Conservation (phyloP, 2,329 filamentous ascomycete species). For the Aspergillus sp. region DNA sequence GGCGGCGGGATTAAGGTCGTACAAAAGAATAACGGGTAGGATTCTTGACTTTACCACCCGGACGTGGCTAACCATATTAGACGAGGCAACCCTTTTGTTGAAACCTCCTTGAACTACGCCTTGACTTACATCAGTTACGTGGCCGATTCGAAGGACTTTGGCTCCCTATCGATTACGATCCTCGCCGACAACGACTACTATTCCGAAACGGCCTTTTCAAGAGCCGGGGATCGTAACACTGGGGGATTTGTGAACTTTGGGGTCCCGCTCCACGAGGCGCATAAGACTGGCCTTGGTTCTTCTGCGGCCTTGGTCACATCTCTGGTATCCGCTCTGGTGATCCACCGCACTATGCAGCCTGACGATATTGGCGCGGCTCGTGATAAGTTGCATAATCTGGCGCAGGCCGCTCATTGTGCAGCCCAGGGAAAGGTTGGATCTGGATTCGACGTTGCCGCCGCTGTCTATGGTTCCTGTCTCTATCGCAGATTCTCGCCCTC, state of each 20-base stretch:
- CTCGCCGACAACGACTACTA: constrained; percentile 97
- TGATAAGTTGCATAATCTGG: constrained; percentile 79
- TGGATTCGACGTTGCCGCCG: constrained; percentile 91
- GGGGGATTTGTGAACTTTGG: constrained; percentile 72
- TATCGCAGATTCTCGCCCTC: constrained; percentile 90
- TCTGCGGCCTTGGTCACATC: constrained; percentile 92
- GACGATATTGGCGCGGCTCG: constrained; percentile 51
- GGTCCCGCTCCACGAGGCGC: constrained; percentile 71
- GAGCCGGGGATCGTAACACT: constrained; percentile 26
- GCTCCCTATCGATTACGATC: constrained; percentile 75
- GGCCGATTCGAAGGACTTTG: constrained; percentile 56
- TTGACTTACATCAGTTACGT: constrained; percentile 71
- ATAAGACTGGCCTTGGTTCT: constrained; percentile 95
- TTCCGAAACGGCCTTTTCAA: constrained; percentile 62
- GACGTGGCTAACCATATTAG: constrained; percentile 34
- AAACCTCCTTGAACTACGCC: constrained; percentile 84
- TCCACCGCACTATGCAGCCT: constrained; percentile 45
- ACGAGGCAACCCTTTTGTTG: constrained; percentile 79
- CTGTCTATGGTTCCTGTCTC: constrained; percentile 85
- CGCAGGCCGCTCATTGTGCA: constrained; percentile 89
- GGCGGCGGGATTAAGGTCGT: constrained; percentile 79
- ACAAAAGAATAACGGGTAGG: constrained; percentile 53
- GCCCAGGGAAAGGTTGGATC: constrained; percentile 96
- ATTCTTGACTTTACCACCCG: background rate
- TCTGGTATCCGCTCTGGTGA: constrained; percentile 58